A percentile compares a stretch with the other conserved stretches of the same genome.
phyloP scores from a whole-genome alignment of 2,329 filamentous ascomycete genomes.

The Xylariales sp. region DNA sequence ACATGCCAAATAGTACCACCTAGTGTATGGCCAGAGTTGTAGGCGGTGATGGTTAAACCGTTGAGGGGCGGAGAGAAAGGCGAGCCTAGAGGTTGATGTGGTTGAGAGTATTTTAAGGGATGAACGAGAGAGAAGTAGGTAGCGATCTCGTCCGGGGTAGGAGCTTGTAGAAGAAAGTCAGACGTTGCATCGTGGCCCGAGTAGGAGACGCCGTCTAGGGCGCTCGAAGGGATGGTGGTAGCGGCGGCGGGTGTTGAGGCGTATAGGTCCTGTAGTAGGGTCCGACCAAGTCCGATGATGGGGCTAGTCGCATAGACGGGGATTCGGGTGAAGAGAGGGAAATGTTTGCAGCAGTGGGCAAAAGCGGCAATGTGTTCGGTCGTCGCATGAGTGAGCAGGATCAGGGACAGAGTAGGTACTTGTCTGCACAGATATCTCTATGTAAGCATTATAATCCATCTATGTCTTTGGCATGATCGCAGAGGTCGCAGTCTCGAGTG shows the following conservation, averaged over 20 bases:
- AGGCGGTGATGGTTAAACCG: conserved; percentile 93
- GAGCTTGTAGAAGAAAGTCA: conserved; percentile 74
- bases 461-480: neutral
- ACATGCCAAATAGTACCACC: conserved; percentile 99
- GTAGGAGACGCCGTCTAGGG: conserved; percentile 75
- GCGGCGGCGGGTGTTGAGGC: conserved; percentile 88
- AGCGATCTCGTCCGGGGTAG: conserved; percentile 88
- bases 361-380: conserved; percentile 91
- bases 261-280: conserved; percentile 91
- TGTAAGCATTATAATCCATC: neutral
- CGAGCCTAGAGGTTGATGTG: conserved; percentile 87
- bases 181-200: conserved; percentile 61
- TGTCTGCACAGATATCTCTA: conserved; percentile 65
- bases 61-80: conserved; percentile 90
- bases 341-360: conserved; percentile 96
- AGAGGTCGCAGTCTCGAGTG: too few species aligned
- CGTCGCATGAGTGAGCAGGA: conserved; percentile 95
- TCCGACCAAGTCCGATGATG: conserved; percentile 91
- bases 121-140: conserved; percentile 92
- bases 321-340: conserved; percentile 90
- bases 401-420: conserved; percentile 89
- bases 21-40: conserved; percentile 94
- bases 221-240: conserved; percentile 79
- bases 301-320: conserved; percentile 95
- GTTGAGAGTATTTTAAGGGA: conserved; percentile 95